phyloP scores from a whole-genome alignment of 495 filamentous ascomycete species.

The Podospora tetraspora region DNA sequence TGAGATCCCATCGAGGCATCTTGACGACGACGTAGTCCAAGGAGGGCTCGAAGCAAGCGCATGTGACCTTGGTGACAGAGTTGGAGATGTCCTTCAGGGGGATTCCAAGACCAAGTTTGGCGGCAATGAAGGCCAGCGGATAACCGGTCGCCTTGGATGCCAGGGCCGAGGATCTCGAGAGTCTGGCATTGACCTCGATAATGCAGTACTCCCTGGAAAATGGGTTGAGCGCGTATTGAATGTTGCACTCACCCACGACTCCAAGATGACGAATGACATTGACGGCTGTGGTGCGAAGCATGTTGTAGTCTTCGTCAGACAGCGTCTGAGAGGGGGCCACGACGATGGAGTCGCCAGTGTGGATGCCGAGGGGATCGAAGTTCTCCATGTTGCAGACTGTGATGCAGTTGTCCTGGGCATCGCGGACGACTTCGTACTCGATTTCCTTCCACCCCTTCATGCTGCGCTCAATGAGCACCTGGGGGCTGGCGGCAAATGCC shows the following conservation, averaged over 20 bases:
- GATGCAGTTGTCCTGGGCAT: constrained; percentile 96
- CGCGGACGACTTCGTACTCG: constrained; percentile 96
- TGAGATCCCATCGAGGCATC: constrained; percentile 97
- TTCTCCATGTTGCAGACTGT: constrained; percentile 99
- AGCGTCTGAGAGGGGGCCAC: constrained; percentile 96
- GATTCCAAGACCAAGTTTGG: constrained; percentile 90
- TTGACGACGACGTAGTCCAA: constrained; percentile 98
- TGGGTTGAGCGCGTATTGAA: constrained; percentile 95
- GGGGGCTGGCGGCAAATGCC: constrained; percentile 89
- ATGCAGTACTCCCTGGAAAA: constrained; percentile 98
- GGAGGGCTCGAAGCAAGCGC: constrained; percentile 98
- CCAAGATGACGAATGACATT: constrained; percentile 97
- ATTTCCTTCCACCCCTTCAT: constrained; percentile 99
- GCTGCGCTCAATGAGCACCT: constrained; percentile 91
- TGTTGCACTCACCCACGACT: constrained; percentile 97
- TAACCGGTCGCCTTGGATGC: constrained; percentile 97
- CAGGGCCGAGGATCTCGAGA: constrained; percentile 89
- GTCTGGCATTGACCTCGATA: constrained; percentile 96
- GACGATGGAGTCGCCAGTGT: constrained; percentile 97
- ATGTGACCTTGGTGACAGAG: constrained; percentile 91
- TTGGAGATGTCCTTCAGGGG: constrained; percentile 96
- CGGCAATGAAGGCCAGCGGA: constrained; percentile 91
- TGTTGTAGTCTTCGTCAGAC: constrained; percentile 96
- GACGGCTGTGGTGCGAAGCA: constrained; percentile 96
- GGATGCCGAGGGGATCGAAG: constrained; percentile 96